A percentile compares a stretch with the other conserved stretches of the same genome.
phyloP scores from a whole-genome alignment of 2,329 filamentous ascomycete species.

The Sporothrix inflata region DNA sequence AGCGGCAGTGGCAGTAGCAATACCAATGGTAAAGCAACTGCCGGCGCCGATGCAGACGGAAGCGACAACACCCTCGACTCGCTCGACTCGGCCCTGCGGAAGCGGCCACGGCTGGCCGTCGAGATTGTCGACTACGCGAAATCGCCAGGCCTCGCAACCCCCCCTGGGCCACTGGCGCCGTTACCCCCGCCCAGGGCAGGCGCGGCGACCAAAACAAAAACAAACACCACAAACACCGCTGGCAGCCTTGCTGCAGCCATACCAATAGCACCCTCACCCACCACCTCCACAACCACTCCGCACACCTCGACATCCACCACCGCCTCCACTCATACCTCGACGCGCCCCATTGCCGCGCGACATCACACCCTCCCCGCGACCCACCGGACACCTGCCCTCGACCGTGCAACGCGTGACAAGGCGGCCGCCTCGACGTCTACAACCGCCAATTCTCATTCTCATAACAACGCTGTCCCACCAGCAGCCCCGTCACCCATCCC shows the following conservation, averaged over 20 bases:
- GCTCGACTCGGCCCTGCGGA: slow-evolving; percentile 45
- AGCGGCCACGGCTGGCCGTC: slow-evolving; percentile 57
- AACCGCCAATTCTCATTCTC: background rate
- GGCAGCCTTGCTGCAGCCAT: slow-evolving; percentile 35
- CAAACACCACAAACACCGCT: slow-evolving; percentile 37
- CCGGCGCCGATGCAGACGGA: background rate
- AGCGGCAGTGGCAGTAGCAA: background rate
- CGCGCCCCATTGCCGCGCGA: slow-evolving; percentile 16
- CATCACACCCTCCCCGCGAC: background rate
- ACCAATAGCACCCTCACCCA: slow-evolving; percentile 12
- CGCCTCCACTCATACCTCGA: background rate
- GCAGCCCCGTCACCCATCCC: background rate
- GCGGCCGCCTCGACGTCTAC: background rate
- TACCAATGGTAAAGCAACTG: background rate
- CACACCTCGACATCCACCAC: background rate
- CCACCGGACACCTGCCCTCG: background rate
- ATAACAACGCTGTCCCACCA: background rate
- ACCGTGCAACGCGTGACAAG: background rate
- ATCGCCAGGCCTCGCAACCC: background rate
- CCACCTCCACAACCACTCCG: background rate
- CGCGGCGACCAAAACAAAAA: slow-evolving; percentile 18
- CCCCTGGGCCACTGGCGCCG: slow-evolving; percentile 6
- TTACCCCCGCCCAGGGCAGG: slow-evolving; percentile 2
- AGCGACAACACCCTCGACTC: slow-evolving; percentile 30
- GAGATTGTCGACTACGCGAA: slow-evolving; percentile 47